Evolutionary conservation across 352 stramenopile genomes (phyloP), one percentile per base, ranked within the genome.

Genomic region (Phytophthora pseudosyringae): DNA sequence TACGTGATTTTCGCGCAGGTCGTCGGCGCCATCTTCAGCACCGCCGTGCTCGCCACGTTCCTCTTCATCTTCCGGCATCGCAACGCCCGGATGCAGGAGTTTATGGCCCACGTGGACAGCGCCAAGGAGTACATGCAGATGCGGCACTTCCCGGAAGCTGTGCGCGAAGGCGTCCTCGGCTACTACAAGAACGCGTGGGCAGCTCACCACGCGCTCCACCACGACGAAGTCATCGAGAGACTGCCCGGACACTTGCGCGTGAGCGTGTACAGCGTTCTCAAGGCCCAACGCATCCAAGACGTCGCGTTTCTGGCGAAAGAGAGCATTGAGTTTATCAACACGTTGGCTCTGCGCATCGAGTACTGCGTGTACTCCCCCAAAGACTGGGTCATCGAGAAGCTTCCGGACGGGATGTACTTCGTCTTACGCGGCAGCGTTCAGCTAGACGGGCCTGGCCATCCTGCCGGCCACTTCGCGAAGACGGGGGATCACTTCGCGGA

Each of bases 101-200:
- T 93, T 59, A 89, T 89, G 76, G 59, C 77, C 3, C 78, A 88
- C 31, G 78, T 91, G 1, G 81, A 93, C 45, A 86, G 75, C 32
- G 78, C 83, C 26, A 89, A 90, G 33, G 81, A 88, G 72, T 90
- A 88, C 64, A 91, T 93, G 83, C 71, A 80, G 48, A 76, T 83
- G 51, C 80, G 75, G 3, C 68, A 71, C n/a, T 85, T 93, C 29
- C 83, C 83, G 0, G 71, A 89, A 31, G 65, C 64, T n/a, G 72
- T 93, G 25, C 79, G 79, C 2, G 75, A 87, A 31, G 74, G 73
- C 5, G 81, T 93, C 6, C 26, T 89, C 12, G 65, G 50, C 8
- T 93, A 83, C 51, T 89, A 88, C 48, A 82, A 86, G 16, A 84
- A 88, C 29, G 58, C 75, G 1, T 93, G 83, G 83, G 59, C 69